Evolutionary conservation across 2,329 filamentous ascomycete species (phyloP), one percentile per base, ranked within the genome.

Genomic region (Diaporthe caulivora): DNA sequence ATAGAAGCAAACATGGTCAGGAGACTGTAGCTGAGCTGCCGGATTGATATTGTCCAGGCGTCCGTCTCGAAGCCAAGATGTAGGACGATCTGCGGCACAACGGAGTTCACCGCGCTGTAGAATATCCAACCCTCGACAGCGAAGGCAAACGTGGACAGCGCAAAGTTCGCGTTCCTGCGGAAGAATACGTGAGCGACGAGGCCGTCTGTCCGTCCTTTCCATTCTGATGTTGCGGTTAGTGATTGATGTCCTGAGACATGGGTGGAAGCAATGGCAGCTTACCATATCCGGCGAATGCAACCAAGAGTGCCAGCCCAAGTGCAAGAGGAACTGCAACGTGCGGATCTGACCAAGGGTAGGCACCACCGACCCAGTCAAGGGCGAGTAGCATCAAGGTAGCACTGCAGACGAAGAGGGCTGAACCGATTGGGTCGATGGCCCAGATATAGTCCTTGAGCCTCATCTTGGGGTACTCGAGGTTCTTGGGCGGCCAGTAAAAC

Each of bases 81-180:
- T 4, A 88, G 82, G 2, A 85, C 80, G 62, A 88, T 84, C 71
- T 87, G 84, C 2, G 86, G 86, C 1, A 86, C 86, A 64, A 88
- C 80, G 29, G 84, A 84, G 78, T 88, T 88, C 73, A 89, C 86
- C 2, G 87, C 87, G 71, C 83, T 85, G 79, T 88, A 88, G 77
- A 89, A 90, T 71, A 90, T 88, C 88, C 88, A 90, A 18, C 88
- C 88, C 79, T 90, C 88, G 44, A 90, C 86, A 3, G 86, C 85
- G 74, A 90, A 90, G 5, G 88, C 88, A 77, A 89, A 89, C 13
- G 87, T 84, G 2, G 87, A 85, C 5, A 89, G 84, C 10, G 83
- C 85, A 76, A 90, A 90, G 77, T 90, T 90, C 17, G 85, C 85
- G 17, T 88, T 87, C 1, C 82, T 80, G 40, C 80, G 81, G 80